Conservation (phyloP, 2,329 filamentous ascomycete genomes). For the Diaporthe batatas region DNA sequence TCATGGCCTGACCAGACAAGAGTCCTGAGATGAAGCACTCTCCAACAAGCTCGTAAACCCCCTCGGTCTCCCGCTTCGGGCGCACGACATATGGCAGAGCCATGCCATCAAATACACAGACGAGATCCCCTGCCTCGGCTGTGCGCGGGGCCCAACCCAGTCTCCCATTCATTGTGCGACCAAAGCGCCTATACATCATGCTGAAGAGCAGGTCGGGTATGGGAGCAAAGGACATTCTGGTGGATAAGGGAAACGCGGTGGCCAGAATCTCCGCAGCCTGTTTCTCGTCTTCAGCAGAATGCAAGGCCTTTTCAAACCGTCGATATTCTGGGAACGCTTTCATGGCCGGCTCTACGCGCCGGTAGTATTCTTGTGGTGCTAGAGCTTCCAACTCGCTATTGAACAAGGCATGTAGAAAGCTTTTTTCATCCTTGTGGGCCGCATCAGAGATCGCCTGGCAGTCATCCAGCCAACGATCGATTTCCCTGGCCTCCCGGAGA, state of each 20-base stretch:
- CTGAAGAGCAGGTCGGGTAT: too few relatives aligned
- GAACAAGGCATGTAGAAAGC: not conserved
- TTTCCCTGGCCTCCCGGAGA: too few relatives aligned
- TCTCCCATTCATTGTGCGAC: not conserved
- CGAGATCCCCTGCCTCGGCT: not conserved
- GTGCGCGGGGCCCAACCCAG: not conserved
- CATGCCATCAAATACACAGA: not conserved
- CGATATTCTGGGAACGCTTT: not conserved
- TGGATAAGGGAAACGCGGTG: too few relatives aligned
- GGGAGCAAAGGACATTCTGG: too few relatives aligned
- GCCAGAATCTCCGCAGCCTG: not conserved
- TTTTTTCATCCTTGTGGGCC: not conserved
- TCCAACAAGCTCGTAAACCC: not conserved
- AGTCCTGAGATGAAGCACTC: not conserved
- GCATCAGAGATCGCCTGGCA: not conserved
- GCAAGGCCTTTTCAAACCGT: not conserved
- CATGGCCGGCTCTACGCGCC: not conserved
- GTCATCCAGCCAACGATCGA: not conserved
- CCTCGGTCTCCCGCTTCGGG: not conserved
- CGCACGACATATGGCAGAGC: not conserved
- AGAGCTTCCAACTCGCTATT: too few relatives aligned
- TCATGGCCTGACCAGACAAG: not conserved
- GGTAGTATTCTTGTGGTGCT: too few relatives aligned
- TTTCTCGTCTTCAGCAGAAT: not conserved
- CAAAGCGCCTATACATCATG: not conserved